A percentile compares a stretch with the other conserved stretches of the same genome.
Evolutionary conservation across 805 yeast species (phyloP).

Genomic region (Teunomyces funiuensis): DNA sequence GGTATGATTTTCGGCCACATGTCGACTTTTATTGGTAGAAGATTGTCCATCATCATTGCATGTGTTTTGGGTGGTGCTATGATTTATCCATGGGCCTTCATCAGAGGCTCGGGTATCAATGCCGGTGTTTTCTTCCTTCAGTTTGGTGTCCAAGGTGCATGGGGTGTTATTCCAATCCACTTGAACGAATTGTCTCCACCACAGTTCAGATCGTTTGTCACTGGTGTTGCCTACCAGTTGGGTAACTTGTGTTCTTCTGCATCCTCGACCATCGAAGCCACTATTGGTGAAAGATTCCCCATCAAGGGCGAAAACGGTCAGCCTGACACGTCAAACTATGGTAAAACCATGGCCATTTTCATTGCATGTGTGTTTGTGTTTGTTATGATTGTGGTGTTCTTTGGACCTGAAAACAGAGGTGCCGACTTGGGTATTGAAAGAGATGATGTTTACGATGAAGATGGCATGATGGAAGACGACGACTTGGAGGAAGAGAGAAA

Average conservation of each 20-base stretch:
- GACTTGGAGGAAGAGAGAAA: slow-evolving; percentile 6
- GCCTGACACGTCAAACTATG: slow-evolving; percentile 43
- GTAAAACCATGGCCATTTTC: slow-evolving; percentile 65
- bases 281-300: slow-evolving; percentile 55
- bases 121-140: slow-evolving; percentile 64
- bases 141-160: slow-evolving; percentile 65
- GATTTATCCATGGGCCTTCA: slow-evolving; percentile 41
- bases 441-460: slow-evolving; percentile 14
- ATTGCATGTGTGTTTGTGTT: slow-evolving; percentile 62
- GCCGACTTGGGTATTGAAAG: slow-evolving; percentile 17
- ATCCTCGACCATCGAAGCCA: slow-evolving; percentile 66
- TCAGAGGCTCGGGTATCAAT: slow-evolving; percentile 41
- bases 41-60: slow-evolving; percentile 34
- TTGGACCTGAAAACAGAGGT: slow-evolving; percentile 60
- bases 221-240: slow-evolving; percentile 64
- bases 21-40: slow-evolving; percentile 37
- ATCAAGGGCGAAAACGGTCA: slow-evolving; percentile 13
- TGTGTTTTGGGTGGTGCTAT: slow-evolving; percentile 37
- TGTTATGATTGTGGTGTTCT: slow-evolving; percentile 46
- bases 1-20: slow-evolving; percentile 46
- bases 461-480: slow-evolving; percentile 6
- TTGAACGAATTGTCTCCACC: slow-evolving; percentile 62
- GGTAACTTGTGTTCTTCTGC: slow-evolving; percentile 71
- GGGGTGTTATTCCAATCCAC: slow-evolving; percentile 68
- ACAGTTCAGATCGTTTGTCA: slow-evolving; percentile 59